These are phyloP conservation scores for Globisporangium perplexum DNA, from an alignment of 352 stramenopile species.

Conservation along the genomic window DNA sequence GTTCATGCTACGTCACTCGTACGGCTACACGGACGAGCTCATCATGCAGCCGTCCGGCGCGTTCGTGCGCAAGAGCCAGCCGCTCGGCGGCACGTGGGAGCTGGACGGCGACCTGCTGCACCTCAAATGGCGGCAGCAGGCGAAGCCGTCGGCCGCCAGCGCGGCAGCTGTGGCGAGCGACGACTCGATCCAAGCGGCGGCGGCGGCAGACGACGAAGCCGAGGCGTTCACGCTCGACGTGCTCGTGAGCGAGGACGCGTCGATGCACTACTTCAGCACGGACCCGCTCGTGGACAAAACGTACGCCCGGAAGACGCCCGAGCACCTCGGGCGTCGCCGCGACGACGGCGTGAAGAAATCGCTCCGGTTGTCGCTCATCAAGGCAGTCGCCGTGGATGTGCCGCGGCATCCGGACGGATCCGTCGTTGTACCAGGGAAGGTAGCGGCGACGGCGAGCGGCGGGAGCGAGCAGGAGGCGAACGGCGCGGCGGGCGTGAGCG, in stretches of 20 bases:
- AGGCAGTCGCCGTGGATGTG: constrained; percentile 49
- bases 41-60: constrained; percentile 45
- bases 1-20: constrained; percentile 71
- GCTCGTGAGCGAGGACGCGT: constrained; percentile 60
- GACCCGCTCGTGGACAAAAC: constrained; percentile 54
- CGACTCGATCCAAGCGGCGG: neutral
- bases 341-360: constrained; percentile 27
- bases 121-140: constrained; percentile 57
- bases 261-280: constrained; percentile 76
- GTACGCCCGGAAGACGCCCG: constrained; percentile 55
- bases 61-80: constrained; percentile 68
- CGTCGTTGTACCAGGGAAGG: constrained; percentile 19
- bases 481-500: neutral
- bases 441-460: constrained; percentile 1
- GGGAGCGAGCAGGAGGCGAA: constrained; percentile 3
- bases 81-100: constrained; percentile 65
- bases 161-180: neutral
- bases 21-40: constrained; percentile 74
- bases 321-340: constrained; percentile 46
- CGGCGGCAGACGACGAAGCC: constrained; percentile 22
- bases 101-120: constrained; percentile 78
- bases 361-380: constrained; percentile 63
- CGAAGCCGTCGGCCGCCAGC: constrained; percentile 7
- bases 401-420: constrained; percentile 36
- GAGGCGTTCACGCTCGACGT: constrained; percentile 71